Evolutionary conservation across 441 rosid species (phyloP).

Genomic region (Euphorbia celastroides): DNA sequence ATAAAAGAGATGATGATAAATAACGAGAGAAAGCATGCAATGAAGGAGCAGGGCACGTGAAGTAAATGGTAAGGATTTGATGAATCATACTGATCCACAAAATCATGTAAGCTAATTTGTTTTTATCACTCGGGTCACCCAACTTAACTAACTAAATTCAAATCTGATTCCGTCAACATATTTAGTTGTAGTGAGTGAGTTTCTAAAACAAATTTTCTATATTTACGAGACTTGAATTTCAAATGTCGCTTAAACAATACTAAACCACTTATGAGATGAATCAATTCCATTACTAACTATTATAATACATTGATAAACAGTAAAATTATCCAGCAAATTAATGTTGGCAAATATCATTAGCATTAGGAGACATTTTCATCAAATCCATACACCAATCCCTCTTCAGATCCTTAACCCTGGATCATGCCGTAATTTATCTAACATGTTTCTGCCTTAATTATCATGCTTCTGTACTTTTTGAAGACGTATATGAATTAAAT

Average conservation of each 20-base stretch:
- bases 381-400: slow-evolving; percentile 37
- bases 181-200: too few relatives aligned
- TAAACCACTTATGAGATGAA: slow-evolving; percentile 27
- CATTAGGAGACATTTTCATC: slow-evolving; percentile 29
- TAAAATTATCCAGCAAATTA: neutral
- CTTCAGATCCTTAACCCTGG: slow-evolving; percentile 51
- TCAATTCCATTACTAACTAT: neutral
- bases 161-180: too few relatives aligned
- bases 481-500: too few relatives aligned
- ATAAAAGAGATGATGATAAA: neutral
- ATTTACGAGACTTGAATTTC: too few relatives aligned
- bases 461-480: neutral
- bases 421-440: slow-evolving; percentile 31
- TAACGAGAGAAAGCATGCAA: neutral
- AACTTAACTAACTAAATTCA: too few relatives aligned
- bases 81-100: slow-evolving; percentile 33
- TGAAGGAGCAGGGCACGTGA: slow-evolving; percentile 20
- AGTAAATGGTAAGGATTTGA: slow-evolving; percentile 11
- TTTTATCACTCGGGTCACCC: too few relatives aligned
- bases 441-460: neutral
- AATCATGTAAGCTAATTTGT: slow-evolving; percentile 23
- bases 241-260: slow-evolving; percentile 21
- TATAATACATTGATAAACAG: neutral
- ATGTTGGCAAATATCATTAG: slow-evolving; percentile 28
- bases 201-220: too few relatives aligned